These are phyloP conservation scores for Aquilaria agallochum DNA, from an alignment of 441 rosid species.

Conservation along the genomic window DNA sequence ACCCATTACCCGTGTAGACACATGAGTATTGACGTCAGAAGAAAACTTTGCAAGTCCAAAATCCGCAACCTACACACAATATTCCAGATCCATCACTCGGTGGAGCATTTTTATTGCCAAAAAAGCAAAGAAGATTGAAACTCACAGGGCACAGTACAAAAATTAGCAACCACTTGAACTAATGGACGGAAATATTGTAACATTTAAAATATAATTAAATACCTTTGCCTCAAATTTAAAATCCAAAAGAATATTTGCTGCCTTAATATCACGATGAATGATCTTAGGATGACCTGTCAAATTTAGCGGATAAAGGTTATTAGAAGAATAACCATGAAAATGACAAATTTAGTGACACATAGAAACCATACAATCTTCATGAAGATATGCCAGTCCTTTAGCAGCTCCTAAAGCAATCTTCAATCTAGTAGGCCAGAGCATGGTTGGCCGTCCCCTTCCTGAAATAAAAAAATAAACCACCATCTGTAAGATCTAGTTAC, in stretches of 20 bases:
- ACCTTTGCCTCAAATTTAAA: slow-evolving; percentile 97
- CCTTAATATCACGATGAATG: slow-evolving; percentile 97
- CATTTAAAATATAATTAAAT: background rate
- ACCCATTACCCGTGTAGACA: slow-evolving; percentile 98
- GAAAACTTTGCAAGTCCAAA: slow-evolving; percentile 92
- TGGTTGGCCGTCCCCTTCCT: slow-evolving; percentile 82
- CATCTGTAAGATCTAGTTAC: slow-evolving; percentile 15
- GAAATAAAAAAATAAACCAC: slow-evolving; percentile 16
- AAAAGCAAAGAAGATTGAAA: background rate
- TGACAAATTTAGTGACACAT: background rate
- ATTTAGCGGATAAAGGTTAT: background rate
- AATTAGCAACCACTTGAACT: no score
- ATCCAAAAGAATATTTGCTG: slow-evolving; percentile 85
- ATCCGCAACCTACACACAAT: slow-evolving; percentile 75
- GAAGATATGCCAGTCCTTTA: slow-evolving; percentile 95
- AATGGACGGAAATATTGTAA: no score
- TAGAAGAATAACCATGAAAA: background rate
- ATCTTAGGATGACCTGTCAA: slow-evolving; percentile 92
- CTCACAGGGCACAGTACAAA: no score
- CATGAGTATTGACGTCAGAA: slow-evolving; percentile 87
- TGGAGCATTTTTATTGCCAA: background rate
- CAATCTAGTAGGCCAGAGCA: slow-evolving; percentile 83
- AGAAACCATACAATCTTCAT: slow-evolving; percentile 76
- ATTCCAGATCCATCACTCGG: background rate
- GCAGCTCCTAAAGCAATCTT: slow-evolving; percentile 96